Evolutionary conservation across 2,329 filamentous ascomycete species (phyloP), one percentile per base, ranked within the genome.

Genomic region (Chaetothyriales sp.): DNA sequence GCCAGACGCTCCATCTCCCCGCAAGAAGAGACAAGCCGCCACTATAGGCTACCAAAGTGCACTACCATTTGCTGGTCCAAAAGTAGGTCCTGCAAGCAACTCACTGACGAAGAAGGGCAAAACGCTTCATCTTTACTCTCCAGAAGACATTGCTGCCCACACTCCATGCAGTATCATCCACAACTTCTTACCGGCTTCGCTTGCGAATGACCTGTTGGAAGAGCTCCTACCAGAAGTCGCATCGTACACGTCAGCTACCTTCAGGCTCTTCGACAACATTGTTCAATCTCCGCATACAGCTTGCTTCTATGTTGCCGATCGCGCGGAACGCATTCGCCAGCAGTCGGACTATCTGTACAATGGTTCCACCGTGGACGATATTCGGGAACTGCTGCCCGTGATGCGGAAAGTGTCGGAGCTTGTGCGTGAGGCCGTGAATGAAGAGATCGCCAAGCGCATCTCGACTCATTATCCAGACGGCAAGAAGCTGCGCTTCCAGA

Each of bases 81-180:
- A 19, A 18, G 22, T 10, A 20, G 44, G 44, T 19, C 15, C 13
- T n/a, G n/a, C 15, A 10, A 28, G 5, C 10, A 70, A 72, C 57
- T 57, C 76, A 0, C 68, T 86, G 54, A 82, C 85, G 0, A 84
- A 79, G 61, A 94, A 84, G 64, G 90, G 89, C 10, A 80, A 81
- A 60, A 95, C 90, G 0, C 69, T 97, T 1, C 85, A 90, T 63
- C 73, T 97, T 0, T 97, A 85, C 66, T 81, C 86, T 44, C 86
- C 89, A 0, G 73, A 80, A 43, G 89, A 95, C 60, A 80, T 97
- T 46, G 84, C 86, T 47, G 75, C 78, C 20, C 78, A 94, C 63
- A 95, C 90, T 0, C 89, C 92, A 1, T 95, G 89, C 68, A 89
- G 86, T 9, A 85, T 97, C 58, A 81, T 95, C 51, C 89, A 94